Evolutionary conservation across 2,329 filamentous ascomycete species (phyloP).

Genomic region (Didymella pomorum): DNA sequence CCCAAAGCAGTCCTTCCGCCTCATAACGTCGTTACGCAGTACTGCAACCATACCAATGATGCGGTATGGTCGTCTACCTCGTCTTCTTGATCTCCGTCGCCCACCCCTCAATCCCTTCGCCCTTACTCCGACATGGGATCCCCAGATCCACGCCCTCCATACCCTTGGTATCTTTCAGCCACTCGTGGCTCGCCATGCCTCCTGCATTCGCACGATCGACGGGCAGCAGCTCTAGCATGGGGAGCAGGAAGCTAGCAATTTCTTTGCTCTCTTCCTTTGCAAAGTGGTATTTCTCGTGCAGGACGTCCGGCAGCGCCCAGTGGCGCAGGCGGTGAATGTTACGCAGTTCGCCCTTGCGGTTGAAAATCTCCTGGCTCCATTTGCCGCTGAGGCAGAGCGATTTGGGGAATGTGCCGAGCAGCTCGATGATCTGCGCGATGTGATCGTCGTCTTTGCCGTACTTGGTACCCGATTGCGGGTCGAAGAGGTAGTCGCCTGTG

Average conservation of each 20-base stretch:
- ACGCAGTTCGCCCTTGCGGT: constrained; percentile 92
- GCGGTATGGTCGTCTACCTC: constrained; percentile 23
- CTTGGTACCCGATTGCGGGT: constrained; percentile 97
- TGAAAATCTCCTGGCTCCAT: constrained; percentile 99
- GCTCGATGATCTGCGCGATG: constrained; percentile 97
- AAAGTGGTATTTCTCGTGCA: constrained; percentile 97
- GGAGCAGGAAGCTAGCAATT: constrained; percentile 82
- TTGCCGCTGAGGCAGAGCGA: constrained; percentile 90
- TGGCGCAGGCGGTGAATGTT: constrained; percentile 97
- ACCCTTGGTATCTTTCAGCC: constrained; percentile 83
- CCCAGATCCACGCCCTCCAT: constrained; percentile 84
- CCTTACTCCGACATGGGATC: constrained; percentile 79
- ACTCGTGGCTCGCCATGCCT: constrained; percentile 87
- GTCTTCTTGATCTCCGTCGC: constrained; percentile 79
- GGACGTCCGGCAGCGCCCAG: constrained; percentile 92
- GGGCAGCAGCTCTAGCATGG: constrained; percentile 89
- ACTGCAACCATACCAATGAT: too few relatives aligned
- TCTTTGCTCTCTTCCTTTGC: constrained; percentile 79
- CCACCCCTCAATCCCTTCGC: constrained; percentile 96
- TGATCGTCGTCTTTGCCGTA: constrained; percentile 99
- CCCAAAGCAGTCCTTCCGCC: constrained; percentile 2
- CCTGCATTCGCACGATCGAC: constrained; percentile 93
- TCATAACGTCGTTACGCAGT: constrained; percentile 6
- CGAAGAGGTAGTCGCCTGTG: constrained; percentile 97
- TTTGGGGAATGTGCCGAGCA: constrained; percentile 92